These are phyloP conservation scores for Halenospora varia DNA, from an alignment of 495 filamentous ascomycete genomes.

Conservation along the genomic window DNA sequence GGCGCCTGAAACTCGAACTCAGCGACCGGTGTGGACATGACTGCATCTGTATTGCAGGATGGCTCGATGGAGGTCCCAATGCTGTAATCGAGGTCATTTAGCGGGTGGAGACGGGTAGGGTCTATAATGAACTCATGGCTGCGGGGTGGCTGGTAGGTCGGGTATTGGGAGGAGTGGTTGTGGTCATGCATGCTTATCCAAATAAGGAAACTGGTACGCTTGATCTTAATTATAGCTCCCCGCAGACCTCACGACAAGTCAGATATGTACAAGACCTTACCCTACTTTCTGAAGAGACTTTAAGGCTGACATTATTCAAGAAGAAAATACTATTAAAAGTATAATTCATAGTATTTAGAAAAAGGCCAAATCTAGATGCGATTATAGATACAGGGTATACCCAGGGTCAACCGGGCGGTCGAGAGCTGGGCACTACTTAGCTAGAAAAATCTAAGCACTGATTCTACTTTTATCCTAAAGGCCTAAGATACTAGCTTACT, in stretches of 20 bases:
- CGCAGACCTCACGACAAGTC: no score
- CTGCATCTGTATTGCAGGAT: background rate
- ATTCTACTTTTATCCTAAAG: no score
- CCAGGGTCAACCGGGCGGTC: background rate
- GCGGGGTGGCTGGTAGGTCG: background rate
- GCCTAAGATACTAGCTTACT: no score
- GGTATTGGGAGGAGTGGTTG: slow-evolving; percentile 3
- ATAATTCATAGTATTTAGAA: background rate
- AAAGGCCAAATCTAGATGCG: background rate
- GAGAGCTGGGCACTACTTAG: background rate
- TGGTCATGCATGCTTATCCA: background rate
- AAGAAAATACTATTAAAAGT: background rate
- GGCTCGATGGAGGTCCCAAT: no score
- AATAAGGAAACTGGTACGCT: background rate
- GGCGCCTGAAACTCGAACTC: background rate
- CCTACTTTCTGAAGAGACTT: background rate
- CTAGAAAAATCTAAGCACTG: no score
- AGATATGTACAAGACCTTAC: background rate
- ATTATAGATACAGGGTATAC: background rate
- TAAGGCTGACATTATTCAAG: background rate
- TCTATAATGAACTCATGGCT: background rate
- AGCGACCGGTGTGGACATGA: slow-evolving; percentile 7
- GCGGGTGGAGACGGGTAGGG: no score
- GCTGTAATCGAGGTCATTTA: no score
- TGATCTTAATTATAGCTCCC: slow-evolving; percentile 3